Percentiles rank a stretch among this genome's conserved stretches.
These are phyloP conservation scores for Podospora conica DNA, from an alignment of 495 filamentous ascomycete genomes.

Conservation along the genomic window DNA sequence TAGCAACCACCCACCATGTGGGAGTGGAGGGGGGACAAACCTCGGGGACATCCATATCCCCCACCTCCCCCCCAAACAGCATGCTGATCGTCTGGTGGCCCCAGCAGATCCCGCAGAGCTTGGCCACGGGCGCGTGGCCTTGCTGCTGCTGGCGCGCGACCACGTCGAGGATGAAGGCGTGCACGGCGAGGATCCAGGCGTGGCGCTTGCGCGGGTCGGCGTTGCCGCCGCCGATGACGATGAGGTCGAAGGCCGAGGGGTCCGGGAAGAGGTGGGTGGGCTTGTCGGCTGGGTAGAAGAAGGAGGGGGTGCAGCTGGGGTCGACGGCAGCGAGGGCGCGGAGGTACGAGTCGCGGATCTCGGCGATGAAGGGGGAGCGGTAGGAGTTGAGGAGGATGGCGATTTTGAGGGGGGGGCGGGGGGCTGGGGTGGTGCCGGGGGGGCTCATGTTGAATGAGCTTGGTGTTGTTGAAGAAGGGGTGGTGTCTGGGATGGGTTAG, in stretches of 20 bases:
- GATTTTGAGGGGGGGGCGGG: conserved; percentile 19
- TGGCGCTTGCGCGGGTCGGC: conserved; percentile 39
- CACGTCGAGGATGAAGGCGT: conserved; percentile 35
- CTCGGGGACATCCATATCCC: conserved; percentile 36
- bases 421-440: background rate
- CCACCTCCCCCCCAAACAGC: conserved; percentile 38
- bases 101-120: conserved; percentile 44
- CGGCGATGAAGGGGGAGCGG: conserved; percentile 32
- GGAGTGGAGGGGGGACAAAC: conserved; percentile 22
- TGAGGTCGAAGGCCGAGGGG: conserved; percentile 39
- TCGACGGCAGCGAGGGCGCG: conserved; percentile 31
- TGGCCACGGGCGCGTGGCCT: too few relatives aligned
- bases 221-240: conserved; percentile 44
- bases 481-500: background rate
- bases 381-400: conserved; percentile 44
- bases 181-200: conserved; percentile 40
- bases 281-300: conserved; percentile 40
- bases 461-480: background rate
- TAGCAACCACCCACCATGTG: too few relatives aligned
- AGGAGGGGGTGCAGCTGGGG: conserved; percentile 25
- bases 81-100: conserved; percentile 42
- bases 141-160: conserved; percentile 31
- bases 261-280: conserved; percentile 27
- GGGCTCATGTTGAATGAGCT: conserved; percentile 13
- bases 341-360: conserved; percentile 36